Evolutionary conservation across 345 rosid species (phyloP), one percentile per base, ranked within the genome.

Genomic region (Anastatica hierochuntica): DNA sequence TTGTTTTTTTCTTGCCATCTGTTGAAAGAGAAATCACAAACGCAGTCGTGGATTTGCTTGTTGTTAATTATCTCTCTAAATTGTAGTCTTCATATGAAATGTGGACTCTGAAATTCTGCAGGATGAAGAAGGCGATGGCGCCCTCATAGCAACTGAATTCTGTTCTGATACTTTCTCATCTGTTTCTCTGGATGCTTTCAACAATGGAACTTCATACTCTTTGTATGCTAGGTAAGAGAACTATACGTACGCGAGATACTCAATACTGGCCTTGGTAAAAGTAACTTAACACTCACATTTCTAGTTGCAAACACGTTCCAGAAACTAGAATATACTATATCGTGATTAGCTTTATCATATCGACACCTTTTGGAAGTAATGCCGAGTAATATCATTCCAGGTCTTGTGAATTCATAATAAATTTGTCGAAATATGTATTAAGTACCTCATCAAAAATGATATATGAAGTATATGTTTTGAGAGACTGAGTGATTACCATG

Each of bases 51-150:
- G 15, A 26, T 26, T 56, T 56, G 2, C 53, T n/a, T 55, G 44
- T 21, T 6, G 38, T 40, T 64, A 40, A 15, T 40, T 40, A n/a
- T 13, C 37, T 20, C 16, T 37, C 29, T 31, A 37, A 44, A 16
- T 59, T 24, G 24, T 41, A 17, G 35, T 26, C 14, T 27, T 56
- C 19, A 24, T 46, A 5, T 46, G 29, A 18, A 6, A 7, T 17
- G 4, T 64, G 14, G 43, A 44, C 31, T 65, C 53, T 64, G 49
- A 43, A 33, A 18, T 43, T 20, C 56, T 75, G 72, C 79, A 92
- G 98, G 83, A 83, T 55, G 76, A 73, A 58, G 98, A 92, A 56
- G 87, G 81, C 48, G 97, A 88, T 70, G 88, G 86, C 12, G 77
- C 78, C 58, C 67, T 88, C 54, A 72, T 88, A 59, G 94, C 81